Evolutionary conservation across 176 grass and related monocot genomes (phyloP).

Genomic region (Musa schizocarpa): DNA sequence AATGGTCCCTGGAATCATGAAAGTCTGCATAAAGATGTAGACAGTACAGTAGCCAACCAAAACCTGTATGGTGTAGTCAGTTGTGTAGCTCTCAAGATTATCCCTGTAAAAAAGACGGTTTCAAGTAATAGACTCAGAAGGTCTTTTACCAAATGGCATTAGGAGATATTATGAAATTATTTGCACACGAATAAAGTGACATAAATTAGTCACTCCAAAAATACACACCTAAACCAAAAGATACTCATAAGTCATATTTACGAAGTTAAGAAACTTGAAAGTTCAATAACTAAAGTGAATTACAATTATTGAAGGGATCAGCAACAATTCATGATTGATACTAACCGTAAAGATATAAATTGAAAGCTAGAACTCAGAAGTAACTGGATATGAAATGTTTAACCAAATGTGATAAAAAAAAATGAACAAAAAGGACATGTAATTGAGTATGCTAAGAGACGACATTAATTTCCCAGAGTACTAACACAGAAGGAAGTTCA

Average conservation of each 20-base stretch:
- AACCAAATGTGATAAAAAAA: not conserved
- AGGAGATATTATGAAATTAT: no score
- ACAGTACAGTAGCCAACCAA: slow-evolving; percentile 76
- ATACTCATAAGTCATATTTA: no score
- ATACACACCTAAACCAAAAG: no score
- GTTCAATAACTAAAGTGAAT: no score
- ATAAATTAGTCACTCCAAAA: not conserved
- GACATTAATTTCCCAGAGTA: not conserved
- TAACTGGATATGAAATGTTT: not conserved
- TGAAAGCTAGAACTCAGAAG: not conserved
- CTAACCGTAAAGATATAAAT: no score
- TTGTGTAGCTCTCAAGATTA: slow-evolving; percentile 86
- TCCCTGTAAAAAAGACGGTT: slow-evolving; percentile 46
- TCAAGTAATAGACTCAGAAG: slow-evolving; percentile 12
- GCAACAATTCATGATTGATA: no score
- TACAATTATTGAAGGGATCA: no score
- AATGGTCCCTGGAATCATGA: slow-evolving; percentile 90
- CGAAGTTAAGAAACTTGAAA: no score
- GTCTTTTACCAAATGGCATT: not conserved
- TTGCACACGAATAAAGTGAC: no score
- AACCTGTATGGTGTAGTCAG: slow-evolving; percentile 90
- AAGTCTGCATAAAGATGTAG: slow-evolving; percentile 98
- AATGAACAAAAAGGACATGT: not conserved
- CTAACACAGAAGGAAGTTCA: not conserved
- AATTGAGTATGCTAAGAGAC: not conserved